phyloP scores from a whole-genome alignment of 164 flowering plant genomes.

The Berberis thunbergii region DNA sequence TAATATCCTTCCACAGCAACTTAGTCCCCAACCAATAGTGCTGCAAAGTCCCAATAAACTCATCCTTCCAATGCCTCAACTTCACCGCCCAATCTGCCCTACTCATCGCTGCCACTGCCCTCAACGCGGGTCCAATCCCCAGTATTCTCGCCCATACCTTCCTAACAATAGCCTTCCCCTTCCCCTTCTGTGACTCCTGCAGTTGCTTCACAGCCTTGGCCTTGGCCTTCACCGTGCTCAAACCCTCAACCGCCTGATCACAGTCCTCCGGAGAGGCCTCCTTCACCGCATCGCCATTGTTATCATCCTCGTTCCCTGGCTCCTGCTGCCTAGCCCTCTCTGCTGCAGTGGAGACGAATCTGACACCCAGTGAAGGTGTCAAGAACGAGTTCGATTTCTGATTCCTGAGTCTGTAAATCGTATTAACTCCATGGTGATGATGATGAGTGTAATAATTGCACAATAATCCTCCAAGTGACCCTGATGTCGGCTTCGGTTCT shows the following conservation, averaged over 20 bases:
- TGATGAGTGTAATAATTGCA: neutral
- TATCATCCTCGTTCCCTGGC: constrained; percentile 28
- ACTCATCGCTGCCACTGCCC: constrained; percentile 78
- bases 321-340: constrained; percentile 29
- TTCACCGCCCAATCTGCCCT: constrained; percentile 92
- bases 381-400: constrained; percentile 15
- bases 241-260: constrained; percentile 84
- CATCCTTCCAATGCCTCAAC: constrained; percentile 71
- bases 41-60: constrained; percentile 59
- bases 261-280: constrained; percentile 93
- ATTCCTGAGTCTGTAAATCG: constrained; percentile 3
- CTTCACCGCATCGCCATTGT: constrained; percentile 40
- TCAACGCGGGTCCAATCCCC: constrained; percentile 75
- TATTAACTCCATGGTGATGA: neutral
- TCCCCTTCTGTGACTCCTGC: constrained; percentile 49
- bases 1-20: constrained; percentile 74
- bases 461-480: neutral
- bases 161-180: constrained; percentile 27
- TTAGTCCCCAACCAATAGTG: constrained; percentile 92
- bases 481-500: neutral
- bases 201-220: constrained; percentile 53
- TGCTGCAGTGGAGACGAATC: constrained; percentile 53
- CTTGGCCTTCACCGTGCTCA: constrained; percentile 69
- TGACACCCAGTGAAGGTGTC: constrained; percentile 16
- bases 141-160: constrained; percentile 45